Evolutionary conservation across 345 rosid genomes (phyloP).

Genomic region (Brassica juncea): DNA sequence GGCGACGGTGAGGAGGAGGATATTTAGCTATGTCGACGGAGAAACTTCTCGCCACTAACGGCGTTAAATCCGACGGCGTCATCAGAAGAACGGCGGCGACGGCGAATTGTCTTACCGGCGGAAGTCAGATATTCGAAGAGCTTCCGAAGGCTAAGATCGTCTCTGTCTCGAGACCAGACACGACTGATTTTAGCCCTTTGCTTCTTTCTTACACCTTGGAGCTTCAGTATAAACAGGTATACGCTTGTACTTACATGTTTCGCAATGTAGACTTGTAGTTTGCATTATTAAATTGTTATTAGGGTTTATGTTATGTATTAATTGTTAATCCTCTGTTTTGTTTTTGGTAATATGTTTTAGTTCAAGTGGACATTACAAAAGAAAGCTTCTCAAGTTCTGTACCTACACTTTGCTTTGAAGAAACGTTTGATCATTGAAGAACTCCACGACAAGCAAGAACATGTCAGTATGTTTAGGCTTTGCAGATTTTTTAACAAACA

Average conservation of each 20-base stretch:
- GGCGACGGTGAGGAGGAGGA: constrained; percentile 6
- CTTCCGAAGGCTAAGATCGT: constrained; percentile 66
- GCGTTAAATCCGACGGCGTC: constrained; percentile 38
- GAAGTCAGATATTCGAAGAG: constrained; percentile 57
- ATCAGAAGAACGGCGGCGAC: constrained; percentile 21
- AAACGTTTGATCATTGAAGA: constrained; percentile 77
- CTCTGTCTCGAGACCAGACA: constrained; percentile 74
- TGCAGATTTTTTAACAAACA: too few relatives aligned
- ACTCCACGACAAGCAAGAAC: constrained; percentile 86
- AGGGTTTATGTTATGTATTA: background rate
- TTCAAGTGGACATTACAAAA: constrained; percentile 80
- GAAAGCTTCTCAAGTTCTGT: constrained; percentile 94
- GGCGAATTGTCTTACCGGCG: constrained; percentile 9
- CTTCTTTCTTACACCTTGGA: constrained; percentile 81
- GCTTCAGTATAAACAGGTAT: constrained; percentile 78
- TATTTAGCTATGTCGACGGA: constrained; percentile 52
- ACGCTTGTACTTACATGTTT: background rate
- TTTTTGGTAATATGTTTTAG: constrained; percentile 47
- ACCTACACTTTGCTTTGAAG: constrained; percentile 80
- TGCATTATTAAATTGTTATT: background rate
- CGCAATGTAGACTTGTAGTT: constrained; percentile 10
- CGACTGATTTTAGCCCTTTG: constrained; percentile 84
- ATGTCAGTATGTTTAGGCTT: constrained; percentile 42
- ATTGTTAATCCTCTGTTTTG: constrained; percentile 35
- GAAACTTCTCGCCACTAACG: constrained; percentile 50